These are phyloP conservation scores for Olyra latifolia DNA, from an alignment of 176 grass and related monocot genomes.

Conservation along the genomic window DNA sequence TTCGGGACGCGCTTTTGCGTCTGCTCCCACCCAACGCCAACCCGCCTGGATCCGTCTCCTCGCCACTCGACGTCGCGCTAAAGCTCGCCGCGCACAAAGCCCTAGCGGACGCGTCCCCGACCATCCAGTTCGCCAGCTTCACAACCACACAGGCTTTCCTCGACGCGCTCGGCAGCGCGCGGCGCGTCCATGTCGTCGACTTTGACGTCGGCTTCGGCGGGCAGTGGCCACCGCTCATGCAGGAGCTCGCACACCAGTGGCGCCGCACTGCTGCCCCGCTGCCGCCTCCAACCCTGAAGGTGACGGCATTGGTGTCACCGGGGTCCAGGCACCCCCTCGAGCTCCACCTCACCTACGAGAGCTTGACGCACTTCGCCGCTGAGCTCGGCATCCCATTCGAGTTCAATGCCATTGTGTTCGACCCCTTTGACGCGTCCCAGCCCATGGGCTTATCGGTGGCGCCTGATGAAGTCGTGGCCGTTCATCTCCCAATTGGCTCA, in stretches of 20 bases:
- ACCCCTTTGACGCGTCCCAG: conserved; percentile 17
- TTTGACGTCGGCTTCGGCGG: conserved; percentile 51
- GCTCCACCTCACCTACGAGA: conserved; percentile 50
- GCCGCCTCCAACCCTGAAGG: conserved; percentile 9
- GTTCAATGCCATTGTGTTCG: conserved; percentile 42
- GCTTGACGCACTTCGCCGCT: conserved; percentile 46
- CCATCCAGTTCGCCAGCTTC: conserved; percentile 61
- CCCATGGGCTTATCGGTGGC: background rate
- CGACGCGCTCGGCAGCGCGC: conserved; percentile 44
- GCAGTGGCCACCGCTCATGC: conserved; percentile 65
- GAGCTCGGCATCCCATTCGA: conserved; percentile 50
- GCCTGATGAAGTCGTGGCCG: conserved; percentile 41
- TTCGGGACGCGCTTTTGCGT: conserved; percentile 48
- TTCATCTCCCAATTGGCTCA: conserved; percentile 44
- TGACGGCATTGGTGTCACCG: conserved; percentile 49
- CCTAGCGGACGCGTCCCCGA: conserved; percentile 52
- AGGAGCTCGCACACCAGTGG: conserved; percentile 58
- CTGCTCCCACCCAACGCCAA: background rate
- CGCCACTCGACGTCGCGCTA: conserved; percentile 52
- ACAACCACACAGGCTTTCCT: conserved; percentile 55
- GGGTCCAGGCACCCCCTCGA: conserved; percentile 50
- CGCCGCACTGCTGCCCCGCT: background rate
- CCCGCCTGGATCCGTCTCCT: background rate
- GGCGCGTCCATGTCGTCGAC: conserved; percentile 50
- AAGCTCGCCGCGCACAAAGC: conserved; percentile 68